These are phyloP conservation scores for Rhododendron mucronatum DNA, from an alignment of 148 eudicot species.

Conservation along the genomic window DNA sequence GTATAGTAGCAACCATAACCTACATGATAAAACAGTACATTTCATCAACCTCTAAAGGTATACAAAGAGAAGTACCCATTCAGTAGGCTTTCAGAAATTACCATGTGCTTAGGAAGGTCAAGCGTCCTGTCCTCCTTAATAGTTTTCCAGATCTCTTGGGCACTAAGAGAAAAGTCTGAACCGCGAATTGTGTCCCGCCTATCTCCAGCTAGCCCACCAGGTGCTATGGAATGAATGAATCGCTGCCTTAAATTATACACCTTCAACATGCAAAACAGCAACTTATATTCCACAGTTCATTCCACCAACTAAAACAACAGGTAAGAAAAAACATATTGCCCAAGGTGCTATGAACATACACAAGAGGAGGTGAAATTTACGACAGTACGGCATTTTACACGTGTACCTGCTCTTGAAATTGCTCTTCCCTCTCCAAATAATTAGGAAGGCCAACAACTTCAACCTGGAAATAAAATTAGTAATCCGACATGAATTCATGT, in stretches of 20 bases:
- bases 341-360: background rate
- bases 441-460: conserved; percentile 92
- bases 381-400: background rate
- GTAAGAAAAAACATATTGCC: background rate
- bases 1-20: conserved; percentile 98
- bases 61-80: background rate
- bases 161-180: conserved; percentile 88
- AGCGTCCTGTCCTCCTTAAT: conserved; percentile 90
- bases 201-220: conserved; percentile 99
- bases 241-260: conserved; percentile 76
- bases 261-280: conserved; percentile 29
- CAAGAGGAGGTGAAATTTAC: background rate
- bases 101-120: conserved; percentile 92
- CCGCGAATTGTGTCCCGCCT: conserved; percentile 88
- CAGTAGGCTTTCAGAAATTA: conserved; percentile 18
- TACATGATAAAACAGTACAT: conserved; percentile 8
- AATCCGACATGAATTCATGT: background rate
- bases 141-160: conserved; percentile 84
- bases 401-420: conserved; percentile 80
- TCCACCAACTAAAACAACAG: background rate
- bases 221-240: conserved; percentile 85
- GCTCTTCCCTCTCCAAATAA: conserved; percentile 90
- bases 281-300: background rate
- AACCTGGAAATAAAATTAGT: conserved; percentile 47
- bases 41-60: background rate